These are phyloP conservation scores for Starmerella stigmatis DNA, from an alignment of 805 yeast species.

Conservation along the genomic window DNA sequence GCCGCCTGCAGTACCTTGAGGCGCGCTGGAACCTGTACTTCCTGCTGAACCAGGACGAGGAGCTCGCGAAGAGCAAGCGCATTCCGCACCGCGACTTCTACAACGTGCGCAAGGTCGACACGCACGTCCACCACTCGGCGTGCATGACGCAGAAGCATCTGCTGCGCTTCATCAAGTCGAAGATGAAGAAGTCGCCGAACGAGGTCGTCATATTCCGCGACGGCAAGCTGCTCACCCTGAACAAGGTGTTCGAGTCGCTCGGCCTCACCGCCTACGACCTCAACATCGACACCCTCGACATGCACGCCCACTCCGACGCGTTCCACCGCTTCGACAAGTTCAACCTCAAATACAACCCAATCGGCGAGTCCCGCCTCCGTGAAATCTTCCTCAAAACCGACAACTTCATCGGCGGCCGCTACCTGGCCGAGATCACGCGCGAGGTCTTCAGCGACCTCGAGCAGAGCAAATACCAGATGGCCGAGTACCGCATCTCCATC, in stretches of 20 bases:
- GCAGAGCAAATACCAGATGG: conserved; percentile 92
- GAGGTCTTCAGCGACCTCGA: conserved; percentile 93
- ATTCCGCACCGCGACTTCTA: conserved; percentile 97
- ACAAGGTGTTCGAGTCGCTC: conserved; percentile 84
- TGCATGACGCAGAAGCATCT: conserved; percentile 98
- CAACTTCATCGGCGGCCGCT: conserved; percentile 77
- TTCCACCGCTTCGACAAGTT: conserved; percentile 97
- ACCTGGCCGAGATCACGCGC: conserved; percentile 83
- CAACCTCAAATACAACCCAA: conserved; percentile 92
- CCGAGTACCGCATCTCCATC: conserved; percentile 87
- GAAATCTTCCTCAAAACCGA: conserved; percentile 95
- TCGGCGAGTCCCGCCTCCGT: conserved; percentile 94
- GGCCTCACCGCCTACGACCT: conserved; percentile 88
- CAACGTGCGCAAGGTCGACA: conserved; percentile 92
- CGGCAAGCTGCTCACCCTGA: conserved; percentile 72
- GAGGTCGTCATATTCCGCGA: conserved; percentile 92
- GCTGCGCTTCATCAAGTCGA: conserved; percentile 85
- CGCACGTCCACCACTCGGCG: conserved; percentile 98
- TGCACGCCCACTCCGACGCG: conserved; percentile 98
- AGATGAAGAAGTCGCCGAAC: conserved; percentile 73
- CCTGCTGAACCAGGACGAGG: conserved; percentile 83
- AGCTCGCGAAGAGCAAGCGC: conserved; percentile 75
- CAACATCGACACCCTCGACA: conserved; percentile 91
- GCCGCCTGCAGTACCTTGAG: conserved; percentile 84
- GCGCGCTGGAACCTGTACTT: conserved; percentile 93